phyloP scores from a whole-genome alignment of 2,329 filamentous ascomycete species.

The Camillea tinctor region DNA sequence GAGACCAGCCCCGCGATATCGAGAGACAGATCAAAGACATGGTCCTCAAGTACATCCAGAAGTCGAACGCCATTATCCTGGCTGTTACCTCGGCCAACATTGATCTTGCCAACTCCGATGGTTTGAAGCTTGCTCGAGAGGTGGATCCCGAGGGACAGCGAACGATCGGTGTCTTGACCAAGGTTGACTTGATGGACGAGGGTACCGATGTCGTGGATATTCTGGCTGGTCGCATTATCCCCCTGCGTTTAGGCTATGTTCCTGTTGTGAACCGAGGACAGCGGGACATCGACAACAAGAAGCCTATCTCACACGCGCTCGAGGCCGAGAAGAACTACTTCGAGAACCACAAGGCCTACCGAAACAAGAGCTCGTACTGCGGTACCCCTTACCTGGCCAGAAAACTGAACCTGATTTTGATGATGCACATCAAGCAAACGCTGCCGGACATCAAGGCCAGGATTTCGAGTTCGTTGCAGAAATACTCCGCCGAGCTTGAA shows the following conservation, averaged over 20 bases:
- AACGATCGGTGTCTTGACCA: constrained; percentile 97
- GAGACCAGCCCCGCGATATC: constrained; percentile 94
- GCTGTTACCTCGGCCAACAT: constrained; percentile 96
- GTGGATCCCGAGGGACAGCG: constrained; percentile 96
- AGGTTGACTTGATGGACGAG: constrained; percentile 98
- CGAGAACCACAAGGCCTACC: constrained; percentile 96
- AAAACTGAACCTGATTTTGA: constrained; percentile 96
- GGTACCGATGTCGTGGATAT: constrained; percentile 99
- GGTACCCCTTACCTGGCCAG: constrained; percentile 95
- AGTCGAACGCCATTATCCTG: constrained; percentile 96
- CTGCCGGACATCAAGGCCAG: constrained; percentile 97
- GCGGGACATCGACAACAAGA: constrained; percentile 97
- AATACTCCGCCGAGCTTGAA: constrained; percentile 80
- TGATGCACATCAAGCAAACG: constrained; percentile 99
- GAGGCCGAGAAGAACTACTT: constrained; percentile 97
- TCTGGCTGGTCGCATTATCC: constrained; percentile 94
- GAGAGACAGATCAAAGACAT: constrained; percentile 96
- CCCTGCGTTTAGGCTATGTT: constrained; percentile 89
- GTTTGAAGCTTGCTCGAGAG: constrained; percentile 91
- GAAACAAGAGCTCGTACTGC: constrained; percentile 98
- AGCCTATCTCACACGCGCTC: constrained; percentile 84
- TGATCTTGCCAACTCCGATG: constrained; percentile 97
- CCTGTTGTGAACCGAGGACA: constrained; percentile 98
- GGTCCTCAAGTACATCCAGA: constrained; percentile 98
- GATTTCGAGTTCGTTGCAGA: constrained; percentile 89